Conservation (phyloP, 345 rosid species). For the Gossypium ekmanianum region DNA sequence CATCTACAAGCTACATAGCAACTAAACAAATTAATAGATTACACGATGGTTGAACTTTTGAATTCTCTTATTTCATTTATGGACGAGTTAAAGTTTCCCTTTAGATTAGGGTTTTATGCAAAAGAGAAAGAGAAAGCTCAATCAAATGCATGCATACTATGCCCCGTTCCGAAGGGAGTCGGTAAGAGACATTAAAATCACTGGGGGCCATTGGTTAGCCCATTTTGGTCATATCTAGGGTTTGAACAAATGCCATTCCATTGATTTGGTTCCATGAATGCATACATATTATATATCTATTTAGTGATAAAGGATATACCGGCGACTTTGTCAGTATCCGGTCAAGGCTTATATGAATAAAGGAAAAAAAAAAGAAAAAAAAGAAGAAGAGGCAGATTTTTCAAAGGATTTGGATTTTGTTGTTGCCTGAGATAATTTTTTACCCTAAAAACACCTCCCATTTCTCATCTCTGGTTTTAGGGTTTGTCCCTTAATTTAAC, state of each 20-base stretch:
- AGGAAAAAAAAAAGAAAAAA: background rate
- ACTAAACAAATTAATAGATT: background rate
- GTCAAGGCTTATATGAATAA: constrained; percentile 13
- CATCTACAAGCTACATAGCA: background rate
- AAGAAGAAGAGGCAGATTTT: constrained; percentile 15
- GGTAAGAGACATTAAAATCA: constrained; percentile 17
- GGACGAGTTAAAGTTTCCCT: background rate
- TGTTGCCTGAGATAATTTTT: constrained; percentile 17
- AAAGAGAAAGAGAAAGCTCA: background rate
- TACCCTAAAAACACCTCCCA: constrained; percentile 15
- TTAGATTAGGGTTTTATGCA: constrained; percentile 12
- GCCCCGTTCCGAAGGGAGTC: constrained; percentile 29
- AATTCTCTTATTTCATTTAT: background rate
- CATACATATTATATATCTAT: background rate
- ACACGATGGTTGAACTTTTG: background rate
- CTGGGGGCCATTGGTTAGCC: constrained; percentile 14
- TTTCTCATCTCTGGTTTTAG: constrained; percentile 14
- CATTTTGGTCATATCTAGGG: background rate
- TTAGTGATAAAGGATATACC: constrained; percentile 17
- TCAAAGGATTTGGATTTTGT: constrained; percentile 38
- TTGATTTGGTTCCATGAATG: constrained; percentile 13
- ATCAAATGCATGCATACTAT: background rate
- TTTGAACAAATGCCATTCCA: constrained; percentile 12
- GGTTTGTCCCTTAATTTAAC: constrained; percentile 16
- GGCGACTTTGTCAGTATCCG: constrained; percentile 31